Percentiles rank a stretch among this genome's conserved stretches.
These are phyloP conservation scores for Amoebophrya sp. DNA, from an alignment of 169 alveolate genomes.

Conservation along the genomic window DNA sequence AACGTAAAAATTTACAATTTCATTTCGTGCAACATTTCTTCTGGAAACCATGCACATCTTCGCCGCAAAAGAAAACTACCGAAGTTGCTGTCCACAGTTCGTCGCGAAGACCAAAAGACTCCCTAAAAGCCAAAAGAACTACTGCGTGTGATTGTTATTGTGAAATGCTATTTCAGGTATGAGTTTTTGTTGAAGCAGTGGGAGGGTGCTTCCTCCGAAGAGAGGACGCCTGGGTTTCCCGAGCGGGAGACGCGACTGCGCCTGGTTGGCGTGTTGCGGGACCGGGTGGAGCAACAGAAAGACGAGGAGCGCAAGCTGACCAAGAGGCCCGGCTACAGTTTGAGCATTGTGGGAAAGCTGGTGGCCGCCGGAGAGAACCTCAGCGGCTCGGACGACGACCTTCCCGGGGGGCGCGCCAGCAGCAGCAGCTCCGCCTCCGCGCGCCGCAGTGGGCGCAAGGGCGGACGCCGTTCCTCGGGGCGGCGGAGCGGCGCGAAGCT, in stretches of 20 bases:
- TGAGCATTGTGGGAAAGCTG: not conserved
- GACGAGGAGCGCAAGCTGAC: not conserved
- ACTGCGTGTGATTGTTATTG: too few species aligned
- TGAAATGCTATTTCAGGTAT: not conserved
- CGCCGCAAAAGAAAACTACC: too few species aligned
- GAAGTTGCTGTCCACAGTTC: too few species aligned
- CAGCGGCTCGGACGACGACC: not conserved
- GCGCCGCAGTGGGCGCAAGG: not conserved
- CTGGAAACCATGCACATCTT: too few species aligned
- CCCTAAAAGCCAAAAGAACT: too few species aligned
- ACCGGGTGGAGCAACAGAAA: not conserved
- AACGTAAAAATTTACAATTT: not conserved
- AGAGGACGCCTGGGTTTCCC: not conserved
- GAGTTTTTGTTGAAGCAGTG: not conserved
- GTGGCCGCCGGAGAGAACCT: not conserved
- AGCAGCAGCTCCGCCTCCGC: not conserved
- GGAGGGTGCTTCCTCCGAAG: not conserved
- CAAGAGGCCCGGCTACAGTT: not conserved
- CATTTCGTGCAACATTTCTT: too few species aligned
- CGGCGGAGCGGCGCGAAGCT: too few species aligned
- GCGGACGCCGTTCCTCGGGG: not conserved
- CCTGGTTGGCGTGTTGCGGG: not conserved
- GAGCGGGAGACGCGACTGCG: slow-evolving; percentile 21
- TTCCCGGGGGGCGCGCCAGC: not conserved
- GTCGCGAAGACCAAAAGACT: too few species aligned